These are phyloP conservation scores for Ilex asprella DNA, from an alignment of 257 asterid species.

Conservation along the genomic window DNA sequence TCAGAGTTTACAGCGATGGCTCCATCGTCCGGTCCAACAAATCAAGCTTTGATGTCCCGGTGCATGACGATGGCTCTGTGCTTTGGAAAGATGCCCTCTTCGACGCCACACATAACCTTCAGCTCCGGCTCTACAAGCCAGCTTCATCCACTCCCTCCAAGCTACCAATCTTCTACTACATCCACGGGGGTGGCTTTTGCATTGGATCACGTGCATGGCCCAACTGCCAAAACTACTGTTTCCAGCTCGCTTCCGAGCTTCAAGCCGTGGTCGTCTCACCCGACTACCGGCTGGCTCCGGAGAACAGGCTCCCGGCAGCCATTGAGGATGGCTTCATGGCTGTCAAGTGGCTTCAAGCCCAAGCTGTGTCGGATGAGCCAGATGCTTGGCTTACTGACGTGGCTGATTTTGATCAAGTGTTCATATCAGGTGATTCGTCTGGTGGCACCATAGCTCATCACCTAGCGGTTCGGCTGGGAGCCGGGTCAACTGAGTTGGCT, in stretches of 20 bases:
- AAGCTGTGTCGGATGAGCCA: slow-evolving; percentile 21
- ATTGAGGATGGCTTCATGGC: slow-evolving; percentile 36
- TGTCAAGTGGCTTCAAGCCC: slow-evolving; percentile 51
- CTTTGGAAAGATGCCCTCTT: slow-evolving; percentile 20
- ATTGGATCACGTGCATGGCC: slow-evolving; percentile 73
- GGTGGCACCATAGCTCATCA: slow-evolving; percentile 94
- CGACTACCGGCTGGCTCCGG: slow-evolving; percentile 77
- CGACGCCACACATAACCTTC: slow-evolving; percentile 13
- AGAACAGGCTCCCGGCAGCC: slow-evolving; percentile 71
- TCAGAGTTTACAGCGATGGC: slow-evolving; percentile 53
- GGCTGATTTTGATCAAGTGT: slow-evolving; percentile 50
- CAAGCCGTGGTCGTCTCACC: slow-evolving; percentile 53
- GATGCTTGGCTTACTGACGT: slow-evolving; percentile 36
- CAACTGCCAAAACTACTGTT: slow-evolving; percentile 58
- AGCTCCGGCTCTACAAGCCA: slow-evolving; percentile 22
- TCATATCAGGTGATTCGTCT: slow-evolving; percentile 68
- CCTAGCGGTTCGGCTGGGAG: slow-evolving; percentile 59
- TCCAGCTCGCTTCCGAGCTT: slow-evolving; percentile 55
- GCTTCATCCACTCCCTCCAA: slow-evolving; percentile 2
- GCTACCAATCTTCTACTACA: slow-evolving; percentile 48
- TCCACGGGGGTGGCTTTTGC: slow-evolving; percentile 85
- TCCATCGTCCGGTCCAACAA: slow-evolving; percentile 33
- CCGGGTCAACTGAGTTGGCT: slow-evolving; percentile 42
- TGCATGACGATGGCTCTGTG: slow-evolving; percentile 19
- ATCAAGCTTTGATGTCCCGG: slow-evolving; percentile 20